Base-by-base conservation (phyloP, 441 rosid species). In the Pelargonium cotyledonis region DNA sequence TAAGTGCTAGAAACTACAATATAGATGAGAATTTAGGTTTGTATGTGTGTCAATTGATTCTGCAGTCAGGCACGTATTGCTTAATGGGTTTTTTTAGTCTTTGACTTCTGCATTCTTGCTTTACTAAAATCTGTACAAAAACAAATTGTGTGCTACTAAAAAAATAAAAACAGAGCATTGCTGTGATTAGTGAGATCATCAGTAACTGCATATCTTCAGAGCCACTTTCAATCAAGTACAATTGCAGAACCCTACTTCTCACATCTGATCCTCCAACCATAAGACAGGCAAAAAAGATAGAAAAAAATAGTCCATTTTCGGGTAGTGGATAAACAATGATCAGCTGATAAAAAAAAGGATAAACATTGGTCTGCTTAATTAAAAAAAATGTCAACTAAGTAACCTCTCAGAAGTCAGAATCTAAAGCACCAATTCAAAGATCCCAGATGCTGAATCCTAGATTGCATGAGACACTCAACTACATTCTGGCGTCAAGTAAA, bases 401-500 rank as follows among this genome's bases (percentile, higher is more conserved):
- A 53, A 53, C n/a, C 6, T 16, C 4, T 53, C 16, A 15, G 16
- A 15, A 5, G 21, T 6, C 8, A 53, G 6, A 16, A 15, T 21
- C n/a, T 21, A 55, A 55, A 55, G 18, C n/a, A n/a, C n/a, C n/a
- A 55, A 53, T 53, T 53, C 60, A 55, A 55, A 15, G 23, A 15
- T 15, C 23, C 21, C 61, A 16, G 21, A 16, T 15, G 19, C 23
- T 55, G 21, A 18, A 55, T 55, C 21, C 8, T 55, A 6, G 61
- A 55, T 55, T 55, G 19, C 61, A 55, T 15, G 61, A 55, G 61
- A n/a, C n/a, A n/a, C n/a, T n/a, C n/a, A n/a, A n/a, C n/a, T n/a
- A n/a, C n/a, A n/a, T n/a, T n/a, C n/a, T n/a, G n/a, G n/a, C n/a
- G n/a, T 51, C 1, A 14, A 51, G 7, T 51, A 3, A 2, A 4